A percentile compares a stretch with the other conserved stretches of the same genome.
Conservation (phyloP, 1,139 yeast genomes). For the Scheffersomyces insectosa region DNA sequence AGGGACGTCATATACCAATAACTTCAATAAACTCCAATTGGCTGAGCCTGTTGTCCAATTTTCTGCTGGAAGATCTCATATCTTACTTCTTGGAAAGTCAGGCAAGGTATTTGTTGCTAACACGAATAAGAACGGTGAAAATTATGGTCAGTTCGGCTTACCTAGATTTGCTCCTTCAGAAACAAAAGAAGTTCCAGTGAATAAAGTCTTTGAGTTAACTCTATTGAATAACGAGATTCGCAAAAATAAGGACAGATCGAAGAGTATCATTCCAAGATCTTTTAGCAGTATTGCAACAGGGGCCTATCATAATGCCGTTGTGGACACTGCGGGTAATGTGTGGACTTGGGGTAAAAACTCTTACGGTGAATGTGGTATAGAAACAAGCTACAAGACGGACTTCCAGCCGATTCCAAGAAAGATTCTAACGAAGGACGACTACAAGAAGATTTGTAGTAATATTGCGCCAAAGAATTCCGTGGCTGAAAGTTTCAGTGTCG, state of each 20-base stretch:
- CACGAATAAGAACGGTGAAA: slow-evolving; percentile 38
- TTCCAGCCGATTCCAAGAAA: slow-evolving; percentile 67
- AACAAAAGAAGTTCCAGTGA: slow-evolving; percentile 20
- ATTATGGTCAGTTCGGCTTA: slow-evolving; percentile 82
- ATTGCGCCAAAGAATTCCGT: neutral
- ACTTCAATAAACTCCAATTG: slow-evolving; percentile 11
- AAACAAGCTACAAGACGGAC: slow-evolving; percentile 64
- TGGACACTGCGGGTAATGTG: slow-evolving; percentile 61
- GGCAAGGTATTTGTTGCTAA: slow-evolving; percentile 68
- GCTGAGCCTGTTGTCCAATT: slow-evolving; percentile 51
- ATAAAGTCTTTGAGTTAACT: slow-evolving; percentile 35
- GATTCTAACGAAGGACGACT: slow-evolving; percentile 33
- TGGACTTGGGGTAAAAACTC: slow-evolving; percentile 87
- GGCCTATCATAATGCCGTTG: slow-evolving; percentile 65
- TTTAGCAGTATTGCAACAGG: slow-evolving; percentile 73
- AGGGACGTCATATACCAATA: slow-evolving; percentile 17
- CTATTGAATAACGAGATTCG: slow-evolving; percentile 38
- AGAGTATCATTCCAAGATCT: slow-evolving; percentile 35
- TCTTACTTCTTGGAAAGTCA: slow-evolving; percentile 58
- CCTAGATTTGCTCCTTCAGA: slow-evolving; percentile 61
- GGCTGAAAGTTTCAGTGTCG: slow-evolving; percentile 23
- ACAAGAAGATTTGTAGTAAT: slow-evolving; percentile 13
- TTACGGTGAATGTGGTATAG: slow-evolving; percentile 81
- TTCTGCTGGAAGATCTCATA: slow-evolving; percentile 65
- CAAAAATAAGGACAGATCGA: slow-evolving; percentile 19